Evolutionary conservation across 495 filamentous ascomycete species (phyloP), one percentile per base, ranked within the genome.

Genomic region (Oleoguttula mirabilis): DNA sequence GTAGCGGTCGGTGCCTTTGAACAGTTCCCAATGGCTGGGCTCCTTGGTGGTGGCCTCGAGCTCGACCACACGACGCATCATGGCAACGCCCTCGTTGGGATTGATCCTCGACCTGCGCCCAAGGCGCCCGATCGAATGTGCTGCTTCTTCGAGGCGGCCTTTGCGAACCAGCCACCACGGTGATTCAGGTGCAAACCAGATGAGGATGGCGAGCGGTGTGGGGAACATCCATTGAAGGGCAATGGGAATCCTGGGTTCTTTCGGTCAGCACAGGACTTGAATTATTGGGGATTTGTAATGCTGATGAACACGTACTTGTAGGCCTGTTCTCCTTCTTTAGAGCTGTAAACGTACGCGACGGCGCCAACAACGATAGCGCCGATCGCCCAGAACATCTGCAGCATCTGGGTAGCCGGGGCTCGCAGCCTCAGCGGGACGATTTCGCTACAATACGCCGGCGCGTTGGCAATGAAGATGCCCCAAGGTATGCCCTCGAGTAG

Each of bases 91-190:
- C 60, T 90, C 80, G 48, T 83, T 75, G 2, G 76, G 65, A 47
- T 88, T 69, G 47, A 87, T 82, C 0, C 68, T 68, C 12, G 40
- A 40, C 46, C 27, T 50, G 41, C 41, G 47, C 39, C 52, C 51
- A 35, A 90, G 61, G 14, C 82, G 78, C 15, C 73, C 65, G 21
- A 90, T 63, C 4, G 80, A 65, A 10, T 64, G 60, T 56, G 83
- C 84, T 4, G 84, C 84, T 25, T 82, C 71, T 10, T 80, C 72
- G 12, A 73, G 66, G 22, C 68, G 70, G 4, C 79, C 81, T 51
- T 72, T 79, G 7, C 82, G 73, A 36, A 88, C 79, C 15, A 86
- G 70, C 82, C 83, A 88, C 82, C 80, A 88, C 0, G 84, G 84
- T 0, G 71, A 77, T 58, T 90, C 84, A 3, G 84, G 84, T 0